These are phyloP conservation scores for Boletus bicolor DNA, from an alignment of 768 basidiomycete genomes.

Conservation along the genomic window DNA sequence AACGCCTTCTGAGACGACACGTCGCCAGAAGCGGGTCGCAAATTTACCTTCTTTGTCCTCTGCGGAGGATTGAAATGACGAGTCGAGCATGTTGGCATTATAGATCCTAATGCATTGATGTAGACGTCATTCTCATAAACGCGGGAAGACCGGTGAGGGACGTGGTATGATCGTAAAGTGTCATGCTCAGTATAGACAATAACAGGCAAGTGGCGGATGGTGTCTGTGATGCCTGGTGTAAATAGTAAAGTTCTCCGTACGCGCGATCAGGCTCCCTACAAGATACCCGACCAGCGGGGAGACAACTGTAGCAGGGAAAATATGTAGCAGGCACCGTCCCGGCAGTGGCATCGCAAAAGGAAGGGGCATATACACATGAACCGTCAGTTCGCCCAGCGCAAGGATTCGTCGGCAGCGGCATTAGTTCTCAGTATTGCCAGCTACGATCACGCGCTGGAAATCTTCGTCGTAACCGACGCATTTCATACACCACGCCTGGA, in stretches of 20 bases:
- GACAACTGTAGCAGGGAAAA: not conserved
- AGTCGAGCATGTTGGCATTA: not conserved
- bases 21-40: conserved; percentile 29
- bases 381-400: not conserved
- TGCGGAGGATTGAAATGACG: conserved; percentile 28
- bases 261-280: not conserved
- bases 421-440: conserved; percentile 8
- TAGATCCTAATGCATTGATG: not conserved
- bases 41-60: conserved; percentile 48
- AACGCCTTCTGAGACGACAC: conserved; percentile 6
- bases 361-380: not conserved
- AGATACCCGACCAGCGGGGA: not conserved
- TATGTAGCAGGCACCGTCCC: not conserved
- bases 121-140: not conserved
- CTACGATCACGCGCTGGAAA: conserved; percentile 19
- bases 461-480: conserved; percentile 22
- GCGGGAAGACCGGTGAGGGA: not conserved
- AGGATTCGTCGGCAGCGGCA: not conserved
- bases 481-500: conserved; percentile 18
- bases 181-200: not conserved
- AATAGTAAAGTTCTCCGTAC: not conserved
- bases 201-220: not conserved
- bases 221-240: not conserved
- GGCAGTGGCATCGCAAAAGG: not conserved
- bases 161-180: not conserved